phyloP scores from a whole-genome alignment of 1,284 basidiomycete species.

The Heterobasidion irregulare region DNA sequence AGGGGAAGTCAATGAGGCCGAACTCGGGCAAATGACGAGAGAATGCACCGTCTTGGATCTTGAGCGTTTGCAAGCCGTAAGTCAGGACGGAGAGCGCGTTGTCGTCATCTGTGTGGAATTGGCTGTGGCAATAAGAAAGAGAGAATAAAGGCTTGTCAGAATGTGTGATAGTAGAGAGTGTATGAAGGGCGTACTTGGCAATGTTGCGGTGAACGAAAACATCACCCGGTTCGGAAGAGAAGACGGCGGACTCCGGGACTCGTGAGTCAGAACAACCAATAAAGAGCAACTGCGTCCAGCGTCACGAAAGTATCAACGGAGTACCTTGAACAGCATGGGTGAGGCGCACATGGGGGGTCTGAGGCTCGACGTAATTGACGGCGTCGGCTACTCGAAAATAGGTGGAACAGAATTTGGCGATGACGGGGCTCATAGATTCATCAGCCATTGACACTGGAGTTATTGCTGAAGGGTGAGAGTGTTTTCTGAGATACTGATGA shows the following conservation, averaged over 20 bases:
- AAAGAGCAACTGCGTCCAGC: constrained; percentile 35
- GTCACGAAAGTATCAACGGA: not conserved
- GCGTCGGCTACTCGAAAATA: constrained; percentile 58
- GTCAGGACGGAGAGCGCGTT: constrained; percentile 73
- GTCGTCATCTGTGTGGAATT: constrained; percentile 76
- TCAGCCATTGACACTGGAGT: not conserved
- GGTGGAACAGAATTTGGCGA: constrained; percentile 38
- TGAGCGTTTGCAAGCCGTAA: constrained; percentile 74
- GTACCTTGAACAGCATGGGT: not conserved
- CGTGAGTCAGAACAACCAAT: constrained; percentile 46
- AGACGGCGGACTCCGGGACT: constrained; percentile 32
- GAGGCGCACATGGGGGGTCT: constrained; percentile 41
- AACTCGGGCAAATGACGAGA: constrained; percentile 19
- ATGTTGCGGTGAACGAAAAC: constrained; percentile 46
- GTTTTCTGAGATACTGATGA: not conserved
- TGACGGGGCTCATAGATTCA: constrained; percentile 17
- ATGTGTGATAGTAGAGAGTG: not conserved
- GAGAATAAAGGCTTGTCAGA: not conserved
- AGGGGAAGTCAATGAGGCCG: constrained; percentile 15
- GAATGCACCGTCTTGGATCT: constrained; percentile 74
- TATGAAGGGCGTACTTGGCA: constrained; percentile 29
- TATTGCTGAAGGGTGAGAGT: not conserved
- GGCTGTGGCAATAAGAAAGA: constrained; percentile 24
- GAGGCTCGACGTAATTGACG: constrained; percentile 46
- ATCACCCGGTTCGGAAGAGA: constrained; percentile 32